phyloP scores from a whole-genome alignment of 2,329 filamentous ascomycete genomes.

The Neonectria sp. region DNA sequence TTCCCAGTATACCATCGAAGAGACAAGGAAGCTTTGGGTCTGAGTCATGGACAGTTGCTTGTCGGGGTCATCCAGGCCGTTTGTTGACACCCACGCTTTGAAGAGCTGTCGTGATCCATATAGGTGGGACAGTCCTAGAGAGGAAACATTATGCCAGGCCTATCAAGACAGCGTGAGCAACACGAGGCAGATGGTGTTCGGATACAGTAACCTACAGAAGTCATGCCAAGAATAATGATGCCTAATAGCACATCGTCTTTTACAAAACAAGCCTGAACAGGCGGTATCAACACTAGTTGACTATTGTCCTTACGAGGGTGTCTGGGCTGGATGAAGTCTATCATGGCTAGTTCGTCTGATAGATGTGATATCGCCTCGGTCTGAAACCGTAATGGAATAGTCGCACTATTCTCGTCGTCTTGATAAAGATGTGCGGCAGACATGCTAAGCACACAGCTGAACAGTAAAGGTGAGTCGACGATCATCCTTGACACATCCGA shows the following conservation, averaged over 20 bases:
- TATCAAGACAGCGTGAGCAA: neutral
- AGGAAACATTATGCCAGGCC: slow-evolving; percentile 36
- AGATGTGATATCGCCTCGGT: slow-evolving; percentile 35
- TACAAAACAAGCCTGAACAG: neutral
- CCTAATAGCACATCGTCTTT: slow-evolving; percentile 32
- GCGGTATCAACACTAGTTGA: neutral
- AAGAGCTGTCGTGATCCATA: slow-evolving; percentile 33
- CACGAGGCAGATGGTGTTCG: fast-evolving
- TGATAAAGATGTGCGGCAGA: slow-evolving; percentile 38
- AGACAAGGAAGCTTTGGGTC: slow-evolving; percentile 24
- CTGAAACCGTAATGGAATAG: slow-evolving; percentile 27
- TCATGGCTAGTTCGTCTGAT: neutral
- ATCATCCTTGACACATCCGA: slow-evolving; percentile 33
- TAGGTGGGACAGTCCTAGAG: slow-evolving; percentile 27
- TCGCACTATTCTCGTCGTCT: neutral
- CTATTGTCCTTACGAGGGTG: neutral
- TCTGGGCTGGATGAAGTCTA: neutral
- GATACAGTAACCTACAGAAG: slow-evolving; percentile 22
- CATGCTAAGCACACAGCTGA: slow-evolving; percentile 34
- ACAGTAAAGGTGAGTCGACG: slow-evolving; percentile 19
- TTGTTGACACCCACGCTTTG: slow-evolving; percentile 21
- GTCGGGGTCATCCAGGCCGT: neutral
- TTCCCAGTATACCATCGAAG: slow-evolving; percentile 41
- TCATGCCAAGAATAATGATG: slow-evolving; percentile 37
- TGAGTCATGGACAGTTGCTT: neutral